A percentile compares a stretch with the other conserved stretches of the same genome.
These are phyloP conservation scores for Daldinia caldariorum DNA, from an alignment of 495 filamentous ascomycete genomes.

Conservation along the genomic window DNA sequence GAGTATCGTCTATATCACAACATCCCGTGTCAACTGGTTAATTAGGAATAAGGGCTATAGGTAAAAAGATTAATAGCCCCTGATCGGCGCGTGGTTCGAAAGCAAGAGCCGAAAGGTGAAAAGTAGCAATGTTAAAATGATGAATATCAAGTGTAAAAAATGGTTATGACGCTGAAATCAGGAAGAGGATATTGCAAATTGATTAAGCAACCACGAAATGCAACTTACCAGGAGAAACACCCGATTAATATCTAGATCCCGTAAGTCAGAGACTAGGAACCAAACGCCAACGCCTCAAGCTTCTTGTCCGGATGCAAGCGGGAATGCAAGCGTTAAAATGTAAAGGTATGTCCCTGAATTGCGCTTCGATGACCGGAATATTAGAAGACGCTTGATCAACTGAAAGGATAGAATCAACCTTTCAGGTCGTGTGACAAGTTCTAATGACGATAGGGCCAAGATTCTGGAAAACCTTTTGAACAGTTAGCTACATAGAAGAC, in stretches of 20 bases:
- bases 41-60: neutral
- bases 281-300: slow-evolving; percentile 48
- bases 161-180: too few relatives aligned
- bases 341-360: slow-evolving; percentile 41
- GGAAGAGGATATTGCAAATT: neutral
- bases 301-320: slow-evolving; percentile 44
- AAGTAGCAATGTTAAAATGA: neutral
- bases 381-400: slow-evolving; percentile 41
- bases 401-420: slow-evolving; percentile 39
- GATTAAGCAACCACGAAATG: neutral
- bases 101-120: too few relatives aligned
- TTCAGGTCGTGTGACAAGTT: slow-evolving; percentile 44
- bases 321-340: slow-evolving; percentile 45
- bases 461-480: slow-evolving; percentile 37
- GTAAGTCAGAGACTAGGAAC: slow-evolving; percentile 47
- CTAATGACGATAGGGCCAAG: slow-evolving; percentile 45
- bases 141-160: too few relatives aligned
- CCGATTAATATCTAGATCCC: slow-evolving; percentile 47
- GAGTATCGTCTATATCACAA: neutral
- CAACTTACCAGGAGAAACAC: slow-evolving; percentile 51
- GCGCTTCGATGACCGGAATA: slow-evolving; percentile 37
- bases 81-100: too few relatives aligned
- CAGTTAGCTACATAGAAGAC: slow-evolving; percentile 10
- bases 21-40: neutral
- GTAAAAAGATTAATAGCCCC: neutral